Conservation (phyloP, 129 eudicot species). For the Arctium minus region DNA sequence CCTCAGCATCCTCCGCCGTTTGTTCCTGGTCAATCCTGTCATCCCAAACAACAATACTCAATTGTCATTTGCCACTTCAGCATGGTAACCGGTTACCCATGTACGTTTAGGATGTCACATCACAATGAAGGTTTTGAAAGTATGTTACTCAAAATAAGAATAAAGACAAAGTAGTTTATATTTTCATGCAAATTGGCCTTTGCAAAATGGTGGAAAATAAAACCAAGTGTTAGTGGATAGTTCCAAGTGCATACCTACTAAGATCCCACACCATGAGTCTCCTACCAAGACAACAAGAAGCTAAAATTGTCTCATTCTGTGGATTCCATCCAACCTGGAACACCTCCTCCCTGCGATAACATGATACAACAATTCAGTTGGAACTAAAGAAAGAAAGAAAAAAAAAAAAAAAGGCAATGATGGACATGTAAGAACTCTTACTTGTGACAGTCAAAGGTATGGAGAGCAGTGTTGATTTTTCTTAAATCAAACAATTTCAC, state of each 20-base stretch:
- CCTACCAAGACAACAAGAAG: constrained; percentile 97
- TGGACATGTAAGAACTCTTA: constrained; percentile 31
- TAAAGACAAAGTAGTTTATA: no score
- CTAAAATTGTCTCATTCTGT: constrained; percentile 81
- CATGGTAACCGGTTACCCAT: no score
- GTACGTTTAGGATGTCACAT: neutral
- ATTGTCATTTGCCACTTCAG: no score
- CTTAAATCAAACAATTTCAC: constrained; percentile 83
- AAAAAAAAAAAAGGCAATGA: neutral
- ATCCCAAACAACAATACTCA: neutral
- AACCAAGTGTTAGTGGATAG: neutral
- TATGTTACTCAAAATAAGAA: neutral
- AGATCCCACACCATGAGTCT: constrained; percentile 99
- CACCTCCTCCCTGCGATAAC: constrained; percentile 72
- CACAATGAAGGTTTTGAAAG: no score
- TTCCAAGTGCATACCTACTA: constrained; percentile 62
- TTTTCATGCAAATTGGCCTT: neutral
- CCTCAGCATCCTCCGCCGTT: constrained; percentile 85
- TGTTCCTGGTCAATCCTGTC: constrained; percentile 78
- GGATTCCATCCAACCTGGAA: constrained; percentile 99
- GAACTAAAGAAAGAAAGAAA: neutral
- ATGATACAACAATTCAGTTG: neutral
- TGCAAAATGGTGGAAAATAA: neutral
- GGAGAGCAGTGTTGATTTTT: constrained; percentile 64
- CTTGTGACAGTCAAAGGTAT: constrained; percentile 93